Evolutionary conservation across 305 asterid species (phyloP), one percentile per base, ranked within the genome.

Genomic region (Fraxinus ornus): DNA sequence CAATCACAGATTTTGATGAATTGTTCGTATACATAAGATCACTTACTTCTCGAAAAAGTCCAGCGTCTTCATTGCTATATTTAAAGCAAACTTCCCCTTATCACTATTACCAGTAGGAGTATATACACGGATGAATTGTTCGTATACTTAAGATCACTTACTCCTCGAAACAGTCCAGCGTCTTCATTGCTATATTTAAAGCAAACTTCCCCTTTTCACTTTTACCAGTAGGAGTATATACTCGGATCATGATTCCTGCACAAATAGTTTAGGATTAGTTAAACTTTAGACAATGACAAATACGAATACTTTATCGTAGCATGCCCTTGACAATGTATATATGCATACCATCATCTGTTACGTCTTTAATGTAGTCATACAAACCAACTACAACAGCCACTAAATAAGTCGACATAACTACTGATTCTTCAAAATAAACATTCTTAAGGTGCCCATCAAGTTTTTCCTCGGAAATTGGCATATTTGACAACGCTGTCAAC

Each of bases 381-480:
- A 84, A 49, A 80, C 91, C 91, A 47, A 88, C 89, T 8, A 86
- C 91, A 37, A 86, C 13, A 26, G 88, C 89, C 62, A 86, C 89
- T 21, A 87, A 72, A 75, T 87, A 85, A 78, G 90, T 87, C 15
- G 87, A 87, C 90, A 87, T 87, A 35, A 78, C 78, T 60, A 78
- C 32, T 2, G 88, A 87, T 72, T 87, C 87, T 81, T 87, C 85
- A 85, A 82, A 87, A 71, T 76, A 47, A 41, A 85, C 83, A 1
- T 88, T 86, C 82, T 88, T 88, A 39, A 78, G 33, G 73, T 76
- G 70, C 19, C 86, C 88, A 33, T 81, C 5, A 8, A 72, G 19
- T 49, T 80, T 80, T 78, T 88, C 91, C 72, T 82, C 82, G 24
- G 74, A 60, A 66, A 88, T 77, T 8, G 91, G 91, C 91, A 86